Evolutionary conservation across 345 rosid species (phyloP), one percentile per base, ranked within the genome.

Genomic region (Anastatica hierochuntica): DNA sequence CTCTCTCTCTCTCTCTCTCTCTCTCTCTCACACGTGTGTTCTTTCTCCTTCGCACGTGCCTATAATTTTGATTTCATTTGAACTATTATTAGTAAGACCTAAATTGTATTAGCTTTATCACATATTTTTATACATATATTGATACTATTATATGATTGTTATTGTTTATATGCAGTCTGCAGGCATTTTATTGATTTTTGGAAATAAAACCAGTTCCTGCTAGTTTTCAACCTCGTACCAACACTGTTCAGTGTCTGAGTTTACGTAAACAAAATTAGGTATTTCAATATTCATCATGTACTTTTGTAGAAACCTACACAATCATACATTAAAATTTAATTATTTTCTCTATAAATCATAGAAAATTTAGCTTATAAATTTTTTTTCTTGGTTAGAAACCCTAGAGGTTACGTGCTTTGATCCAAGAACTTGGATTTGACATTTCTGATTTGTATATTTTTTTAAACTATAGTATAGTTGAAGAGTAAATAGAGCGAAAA

Each of bases 391-490:
- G 54, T 52, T 52, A 59, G 37, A 50, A 66, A 44, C 60, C 65
- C 71, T 66, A 66, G 60, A 52, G 60, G 60, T 58, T 58, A 51
- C 55, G 60, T 66, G 65, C 31, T 58, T 40, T 52, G 71, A 52
- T 66, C 71, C 60, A 44, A 66, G 65, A 66, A 43, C 15, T 66
- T 66, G 65, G 71, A 66, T 66, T 66, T 58, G 55, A 66, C 71
- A 45, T 58, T 29, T 52, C 23, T 52, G 71, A 58, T 58, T 58
- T 43, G 34, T 42, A 57, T 64, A 37, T 29, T 27, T 34, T 13
- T 48, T 30, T 3, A 9, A 9, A 23, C n/a, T n/a, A n/a, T n/a
- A 47, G 10, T 24, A 49, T 41, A 37, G 29, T 29, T 13, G 7
- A 16, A 23, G 53, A 12, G 36, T 51, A 15, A 30, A 30, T 21